A percentile compares a stretch with the other conserved stretches of the same genome.
phyloP scores from a whole-genome alignment of 345 rosid species.

The Combretum micranthum region DNA sequence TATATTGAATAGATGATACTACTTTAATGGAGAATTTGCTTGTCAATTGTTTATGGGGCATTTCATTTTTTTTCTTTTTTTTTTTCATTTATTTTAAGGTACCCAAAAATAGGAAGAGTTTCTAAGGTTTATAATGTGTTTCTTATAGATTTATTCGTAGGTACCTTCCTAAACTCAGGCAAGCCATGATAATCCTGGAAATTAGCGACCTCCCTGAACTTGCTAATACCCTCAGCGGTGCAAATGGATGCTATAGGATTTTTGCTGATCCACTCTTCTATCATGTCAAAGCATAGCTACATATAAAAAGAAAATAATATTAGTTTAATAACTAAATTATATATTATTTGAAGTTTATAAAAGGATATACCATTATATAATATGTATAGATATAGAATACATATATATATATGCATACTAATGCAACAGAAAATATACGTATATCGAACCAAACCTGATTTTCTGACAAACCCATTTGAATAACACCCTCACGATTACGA shows the following conservation, averaged over 20 bases:
- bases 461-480: constrained; percentile 36
- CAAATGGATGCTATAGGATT: constrained; percentile 55
- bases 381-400: neutral
- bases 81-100: too few relatives aligned
- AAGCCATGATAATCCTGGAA: constrained; percentile 91
- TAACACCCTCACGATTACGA: constrained; percentile 25
- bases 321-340: neutral
- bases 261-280: constrained; percentile 8
- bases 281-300: constrained; percentile 16
- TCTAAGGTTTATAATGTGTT: neutral
- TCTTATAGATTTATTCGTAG: neutral
- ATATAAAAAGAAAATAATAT: neutral
- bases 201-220: constrained; percentile 54
- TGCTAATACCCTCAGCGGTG: constrained; percentile 48
- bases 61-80: too few relatives aligned
- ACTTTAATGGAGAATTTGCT: too few relatives aligned
- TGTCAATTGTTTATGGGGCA: too few relatives aligned
- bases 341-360: neutral
- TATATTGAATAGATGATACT: too few relatives aligned
- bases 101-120: too few relatives aligned
- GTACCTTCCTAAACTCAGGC: constrained; percentile 57
- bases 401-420: too few relatives aligned
- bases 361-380: neutral
- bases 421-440: neutral
- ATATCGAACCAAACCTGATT: constrained; percentile 21